phyloP scores from a whole-genome alignment of 164 flowering plant species.

The Brasenia schreberi region DNA sequence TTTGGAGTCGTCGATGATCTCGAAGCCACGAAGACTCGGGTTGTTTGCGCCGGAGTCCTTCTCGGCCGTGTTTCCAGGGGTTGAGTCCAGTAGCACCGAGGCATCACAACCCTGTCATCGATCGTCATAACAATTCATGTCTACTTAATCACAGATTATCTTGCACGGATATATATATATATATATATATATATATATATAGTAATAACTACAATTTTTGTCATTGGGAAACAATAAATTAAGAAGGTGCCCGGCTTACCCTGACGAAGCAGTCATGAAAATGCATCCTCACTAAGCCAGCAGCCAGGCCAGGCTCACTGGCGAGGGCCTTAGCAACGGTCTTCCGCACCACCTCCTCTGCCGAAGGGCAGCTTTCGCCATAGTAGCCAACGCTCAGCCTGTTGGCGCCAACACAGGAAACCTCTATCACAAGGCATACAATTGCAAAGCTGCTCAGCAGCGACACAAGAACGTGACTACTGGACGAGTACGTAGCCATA shows the following conservation, averaged over 20 bases:
- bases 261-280: conserved; percentile 48
- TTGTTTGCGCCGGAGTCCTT: conserved; percentile 30
- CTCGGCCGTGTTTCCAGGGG: conserved; percentile 26
- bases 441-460: too few relatives aligned
- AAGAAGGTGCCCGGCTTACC: conserved; percentile 11
- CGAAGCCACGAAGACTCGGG: conserved; percentile 30
- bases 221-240: too few relatives aligned
- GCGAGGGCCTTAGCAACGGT: conserved; percentile 3
- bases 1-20: conserved; percentile 37
- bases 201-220: too few relatives aligned
- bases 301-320: conserved; percentile 19
- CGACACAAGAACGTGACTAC: too few relatives aligned
- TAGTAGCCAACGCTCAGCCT: conserved; percentile 16
- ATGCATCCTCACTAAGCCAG: conserved; percentile 27
- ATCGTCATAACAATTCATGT: not conserved
- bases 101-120: conserved; percentile 64
- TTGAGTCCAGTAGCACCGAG: conserved; percentile 41
- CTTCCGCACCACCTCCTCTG: conserved; percentile 17
- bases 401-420: too few relatives aligned
- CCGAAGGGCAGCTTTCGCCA: conserved; percentile 18
- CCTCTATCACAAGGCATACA: too few relatives aligned
- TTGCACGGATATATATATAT: too few relatives aligned
- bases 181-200: too few relatives aligned
- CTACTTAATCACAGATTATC: not conserved
- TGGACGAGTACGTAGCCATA: too few relatives aligned